Base-by-base conservation (phyloP, 768 basidiomycete genomes). In the Pulveroboletus sp. region DNA sequence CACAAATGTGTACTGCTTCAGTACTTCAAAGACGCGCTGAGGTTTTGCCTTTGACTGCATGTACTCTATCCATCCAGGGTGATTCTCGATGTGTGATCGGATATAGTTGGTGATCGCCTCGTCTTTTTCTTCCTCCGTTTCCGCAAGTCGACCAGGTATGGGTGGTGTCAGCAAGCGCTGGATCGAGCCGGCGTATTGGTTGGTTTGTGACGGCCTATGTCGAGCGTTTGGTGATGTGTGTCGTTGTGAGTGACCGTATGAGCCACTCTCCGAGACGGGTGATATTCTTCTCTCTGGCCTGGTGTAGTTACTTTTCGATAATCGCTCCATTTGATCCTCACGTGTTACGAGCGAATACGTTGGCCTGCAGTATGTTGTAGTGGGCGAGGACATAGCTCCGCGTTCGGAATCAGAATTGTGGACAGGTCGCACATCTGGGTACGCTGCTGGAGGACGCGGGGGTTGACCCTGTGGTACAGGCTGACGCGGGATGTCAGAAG, bases 1-100 rank as follows among this genome's bases (percentile, higher is more conserved):
- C 37, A 85, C 73, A 57, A 81, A 77, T 14, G 60, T 59, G 53
- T 80, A 86, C 57, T 79, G 77, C 35, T 69, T 67, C 48, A 80
- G 47, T 30, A 78, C 63, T 37, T 73, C 75, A 8, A 68, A 64
- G 9, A 73, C 69, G 10, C 71, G 68, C 32, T 71, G 72, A n/a
- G 66, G 71, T 33, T 53, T 65, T 8, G 69, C 73, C 47, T 70
- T 72, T 6, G 70, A 69, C 49, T 69, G 63, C 62, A 77, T 80
- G 57, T 77, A 82, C 9, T 69, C 68, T 8, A 53, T 49, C 73
- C 76, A 83, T 21, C 59, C 69, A 2, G 65, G 57, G 49, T 82
- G 76, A 28, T 73, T 64, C 51, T 73, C 69, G 11, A 85, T 60
- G 13, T 71, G 51, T 8, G 63, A 45, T 39, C 74, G 70, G n/a